These are phyloP conservation scores for Sporothrix inflata DNA, from an alignment of 2,329 filamentous ascomycete species.

Conservation along the genomic window DNA sequence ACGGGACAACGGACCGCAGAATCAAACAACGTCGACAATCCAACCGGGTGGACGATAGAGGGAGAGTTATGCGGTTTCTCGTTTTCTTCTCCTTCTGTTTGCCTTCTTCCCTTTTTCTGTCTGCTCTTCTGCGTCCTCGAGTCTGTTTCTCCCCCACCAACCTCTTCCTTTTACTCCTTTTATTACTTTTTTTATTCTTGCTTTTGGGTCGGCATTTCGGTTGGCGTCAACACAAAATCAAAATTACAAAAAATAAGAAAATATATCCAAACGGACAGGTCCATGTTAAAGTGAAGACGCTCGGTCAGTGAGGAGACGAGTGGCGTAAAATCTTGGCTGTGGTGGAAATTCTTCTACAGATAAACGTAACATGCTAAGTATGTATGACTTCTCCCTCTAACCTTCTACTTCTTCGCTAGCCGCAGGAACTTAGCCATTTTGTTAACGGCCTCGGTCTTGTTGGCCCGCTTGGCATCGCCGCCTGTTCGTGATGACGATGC, in stretches of 20 bases:
- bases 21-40: conserved; percentile 14
- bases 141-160: not conserved
- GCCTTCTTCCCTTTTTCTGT: not conserved
- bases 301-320: not conserved
- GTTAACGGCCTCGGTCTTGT: conserved; percentile 42
- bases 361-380: not conserved
- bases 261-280: not conserved
- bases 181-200: conserved; percentile 25
- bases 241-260: conserved; percentile 27
- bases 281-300: not conserved
- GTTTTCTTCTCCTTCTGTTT: not conserved
- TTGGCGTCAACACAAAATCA: conserved; percentile 32
- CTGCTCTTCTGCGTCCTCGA: not conserved
- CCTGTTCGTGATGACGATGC: conserved; percentile 39
- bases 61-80: not conserved
- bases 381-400: not conserved
- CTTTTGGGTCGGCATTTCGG: conserved; percentile 36
- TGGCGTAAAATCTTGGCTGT: not conserved
- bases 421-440: conserved; percentile 36
- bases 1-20: not conserved
- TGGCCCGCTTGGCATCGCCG: conserved; percentile 34
- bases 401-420: conserved; percentile 32
- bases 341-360: not conserved
- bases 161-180: conserved; percentile 1
- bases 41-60: conserved; percentile 10